Percentiles rank a stretch among this genome's conserved stretches.
Evolutionary conservation across 805 yeast genomes (phyloP).

Genomic region (Vanderwaltozyma polyspora): DNA sequence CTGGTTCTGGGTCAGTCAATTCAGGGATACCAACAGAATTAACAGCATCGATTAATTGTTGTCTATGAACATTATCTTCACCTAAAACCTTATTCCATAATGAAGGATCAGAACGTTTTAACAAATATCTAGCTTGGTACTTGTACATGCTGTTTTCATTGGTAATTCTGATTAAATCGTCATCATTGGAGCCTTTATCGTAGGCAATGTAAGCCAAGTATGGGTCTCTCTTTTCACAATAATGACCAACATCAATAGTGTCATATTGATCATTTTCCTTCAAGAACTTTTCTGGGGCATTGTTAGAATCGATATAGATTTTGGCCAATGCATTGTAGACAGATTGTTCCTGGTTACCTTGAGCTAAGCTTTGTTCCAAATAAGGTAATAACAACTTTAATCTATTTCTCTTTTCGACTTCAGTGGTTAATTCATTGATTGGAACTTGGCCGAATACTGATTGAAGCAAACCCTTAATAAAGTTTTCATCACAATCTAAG

Average conservation of each 20-base stretch:
- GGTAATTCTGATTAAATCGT: slow-evolving; percentile 80
- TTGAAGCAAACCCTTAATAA: slow-evolving; percentile 67
- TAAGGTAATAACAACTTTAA: slow-evolving; percentile 85
- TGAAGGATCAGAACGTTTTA: slow-evolving; percentile 72
- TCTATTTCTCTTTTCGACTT: slow-evolving; percentile 94
- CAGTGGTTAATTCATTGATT: slow-evolving; percentile 74
- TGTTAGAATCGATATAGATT: slow-evolving; percentile 94
- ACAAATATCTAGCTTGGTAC: slow-evolving; percentile 94
- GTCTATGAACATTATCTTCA: slow-evolving; percentile 73
- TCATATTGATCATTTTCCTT: slow-evolving; percentile 84
- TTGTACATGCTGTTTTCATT: slow-evolving; percentile 97
- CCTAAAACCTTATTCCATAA: slow-evolving; percentile 75
- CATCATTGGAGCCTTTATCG: slow-evolving; percentile 88
- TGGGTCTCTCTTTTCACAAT: slow-evolving; percentile 99
- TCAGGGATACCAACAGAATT: slow-evolving; percentile 95
- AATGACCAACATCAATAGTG: slow-evolving; percentile 90
- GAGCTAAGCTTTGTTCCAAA: slow-evolving; percentile 75
- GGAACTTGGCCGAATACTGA: slow-evolving; percentile 94
- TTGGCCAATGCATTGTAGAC: slow-evolving; percentile 92
- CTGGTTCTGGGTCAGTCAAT: slow-evolving; percentile 83
- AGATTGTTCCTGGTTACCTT: slow-evolving; percentile 82
- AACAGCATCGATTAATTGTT: slow-evolving; percentile 86
- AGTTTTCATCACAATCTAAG: slow-evolving; percentile 90
- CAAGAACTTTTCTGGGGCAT: slow-evolving; percentile 93
- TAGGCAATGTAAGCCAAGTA: slow-evolving; percentile 95